Base-by-base conservation (phyloP, 140 eudicot genomes). In the Erigeron philadelphicus region DNA sequence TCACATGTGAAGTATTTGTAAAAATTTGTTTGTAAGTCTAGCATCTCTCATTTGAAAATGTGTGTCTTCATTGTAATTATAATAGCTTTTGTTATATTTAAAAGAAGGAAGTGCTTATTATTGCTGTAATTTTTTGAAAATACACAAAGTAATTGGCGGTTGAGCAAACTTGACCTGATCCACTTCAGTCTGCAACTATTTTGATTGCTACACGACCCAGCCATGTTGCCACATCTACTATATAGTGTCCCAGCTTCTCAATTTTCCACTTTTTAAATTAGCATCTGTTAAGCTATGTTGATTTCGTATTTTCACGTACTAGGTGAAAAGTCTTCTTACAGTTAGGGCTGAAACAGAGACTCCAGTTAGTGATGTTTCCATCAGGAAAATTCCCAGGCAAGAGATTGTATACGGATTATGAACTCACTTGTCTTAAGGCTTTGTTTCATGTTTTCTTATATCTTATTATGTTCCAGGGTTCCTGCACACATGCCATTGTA, bases 301-400 rank as follows among this genome's bases (percentile, higher is more conserved):
- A 1, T 9, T 64, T 64, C 15, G 10, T 18, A 16, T 43, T 42
- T 64, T 44, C 52, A 44, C 38, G 12, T 1, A 64, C 9, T 70
- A 93, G 96, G 98, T 93, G 52, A 93, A 93, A 81, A 93, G 88
- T 76, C 98, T 93, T 76, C 96, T 93, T 55, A 93, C 98, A 9
- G 98, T 89, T 45, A 85, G 98, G 43, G 90, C 98, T 61, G 98
- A 93, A 87, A 93, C 96, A 13, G 96, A 93, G 76, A 93, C 98
- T 70, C 93, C 96, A 16, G 98, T 93, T 64, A 93, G 96, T 65
- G 86, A 90, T 31, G 98, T 93, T 72, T 93, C 98, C 46, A 93
- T 93, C 56, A 82, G 98, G 67, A 93, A 78, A 86, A 93, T 93
- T 62, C 98, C 98, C 55, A 84, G 98, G 98, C 85, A 62, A 48